Percentiles rank a stretch among this genome's conserved stretches.
These are phyloP conservation scores for Leptographium radiaticola DNA, from an alignment of 2,329 filamentous ascomycete species.

Conservation along the genomic window DNA sequence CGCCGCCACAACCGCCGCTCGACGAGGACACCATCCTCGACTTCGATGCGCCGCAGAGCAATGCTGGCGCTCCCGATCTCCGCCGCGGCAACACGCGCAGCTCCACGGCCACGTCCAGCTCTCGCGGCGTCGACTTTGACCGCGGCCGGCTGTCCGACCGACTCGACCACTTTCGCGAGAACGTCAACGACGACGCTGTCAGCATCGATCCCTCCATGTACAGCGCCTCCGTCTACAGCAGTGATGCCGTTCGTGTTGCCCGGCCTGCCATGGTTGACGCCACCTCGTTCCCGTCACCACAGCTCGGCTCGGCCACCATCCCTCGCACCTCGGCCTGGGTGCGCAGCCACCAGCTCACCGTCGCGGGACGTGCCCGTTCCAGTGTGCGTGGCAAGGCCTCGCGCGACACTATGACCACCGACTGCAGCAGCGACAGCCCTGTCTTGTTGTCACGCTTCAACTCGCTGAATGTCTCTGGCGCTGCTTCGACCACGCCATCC, in stretches of 20 bases:
- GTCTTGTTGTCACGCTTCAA: conserved; percentile 9
- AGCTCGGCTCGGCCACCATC: neutral
- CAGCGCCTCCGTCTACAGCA: neutral
- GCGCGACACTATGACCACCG: conserved; percentile 6
- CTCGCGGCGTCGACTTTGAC: neutral
- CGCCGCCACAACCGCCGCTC: neutral
- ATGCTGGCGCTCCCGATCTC: neutral
- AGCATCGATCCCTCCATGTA: neutral
- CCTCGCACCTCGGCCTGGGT: conserved; percentile 12
- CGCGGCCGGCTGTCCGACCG: too few relatives aligned
- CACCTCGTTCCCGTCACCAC: neutral
- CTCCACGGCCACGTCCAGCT: conserved; percentile 5
- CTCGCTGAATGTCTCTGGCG: conserved; percentile 9
- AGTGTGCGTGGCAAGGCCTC: conserved; percentile 4
- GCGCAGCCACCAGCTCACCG: conserved; percentile 5
- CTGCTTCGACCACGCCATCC: neutral
- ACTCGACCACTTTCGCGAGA: neutral
- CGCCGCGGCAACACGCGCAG: conserved; percentile 8
- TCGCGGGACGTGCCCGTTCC: neutral
- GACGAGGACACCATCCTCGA: conserved; percentile 4
- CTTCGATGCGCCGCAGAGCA: neutral
- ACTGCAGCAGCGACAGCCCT: conserved; percentile 6
- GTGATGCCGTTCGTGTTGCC: neutral
- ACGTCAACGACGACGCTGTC: neutral
- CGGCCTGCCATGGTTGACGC: neutral